Evolutionary conservation across 768 basidiomycete genomes (phyloP).

Genomic region (Suillus alpinus): DNA sequence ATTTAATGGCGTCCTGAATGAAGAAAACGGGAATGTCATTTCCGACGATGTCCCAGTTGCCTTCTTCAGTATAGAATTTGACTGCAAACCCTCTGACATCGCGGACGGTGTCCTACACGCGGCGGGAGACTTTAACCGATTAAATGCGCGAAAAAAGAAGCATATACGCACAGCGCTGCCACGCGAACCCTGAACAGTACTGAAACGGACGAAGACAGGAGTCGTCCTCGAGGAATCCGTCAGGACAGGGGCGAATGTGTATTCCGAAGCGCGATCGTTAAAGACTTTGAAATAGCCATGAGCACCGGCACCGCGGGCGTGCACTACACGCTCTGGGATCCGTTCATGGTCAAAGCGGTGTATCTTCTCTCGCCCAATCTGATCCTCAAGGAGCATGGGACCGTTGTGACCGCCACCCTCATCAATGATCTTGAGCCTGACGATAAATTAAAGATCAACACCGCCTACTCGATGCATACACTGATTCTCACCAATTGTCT

Average conservation of each 20-base stretch:
- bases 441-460: conserved; percentile 6
- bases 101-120: conserved; percentile 61
- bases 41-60: conserved; percentile 87
- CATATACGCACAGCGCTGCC: conserved; percentile 69
- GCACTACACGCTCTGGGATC: conserved; percentile 81
- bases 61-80: conserved; percentile 82
- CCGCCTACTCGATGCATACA: conserved; percentile 3
- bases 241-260: conserved; percentile 67
- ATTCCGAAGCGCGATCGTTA: conserved; percentile 65
- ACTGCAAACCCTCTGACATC: conserved; percentile 87
- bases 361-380: conserved; percentile 72
- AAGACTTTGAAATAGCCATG: conserved; percentile 81
- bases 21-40: conserved; percentile 83
- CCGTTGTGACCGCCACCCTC: conserved; percentile 47
- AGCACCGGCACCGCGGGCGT: conserved; percentile 71
- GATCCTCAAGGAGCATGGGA: conserved; percentile 76
- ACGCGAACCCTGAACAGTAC: conserved; percentile 76
- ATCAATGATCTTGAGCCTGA: conserved; percentile 51
- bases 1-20: conserved; percentile 80
- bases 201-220: conserved; percentile 80
- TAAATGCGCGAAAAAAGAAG: not conserved
- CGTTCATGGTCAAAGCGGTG: conserved; percentile 85
- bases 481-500: conserved; percentile 53
- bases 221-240: conserved; percentile 73
- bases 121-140: not conserved